Evolutionary conservation across 352 stramenopile genomes (phyloP).

Genomic region (Phytophthora sp.): DNA sequence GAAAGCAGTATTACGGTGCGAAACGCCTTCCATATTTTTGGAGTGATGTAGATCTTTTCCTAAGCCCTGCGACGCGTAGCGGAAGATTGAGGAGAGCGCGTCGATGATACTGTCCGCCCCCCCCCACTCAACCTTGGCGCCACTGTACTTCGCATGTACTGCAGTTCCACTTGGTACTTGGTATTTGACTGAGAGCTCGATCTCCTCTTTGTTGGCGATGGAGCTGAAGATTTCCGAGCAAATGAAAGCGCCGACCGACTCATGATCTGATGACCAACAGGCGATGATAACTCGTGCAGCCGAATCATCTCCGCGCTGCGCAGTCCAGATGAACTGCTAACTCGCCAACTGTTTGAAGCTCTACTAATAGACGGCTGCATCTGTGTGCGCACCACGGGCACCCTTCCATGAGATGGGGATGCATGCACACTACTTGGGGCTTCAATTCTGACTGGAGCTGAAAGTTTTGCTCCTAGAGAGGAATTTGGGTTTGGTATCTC

Average conservation of each 20-base stretch:
- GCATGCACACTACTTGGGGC: neutral
- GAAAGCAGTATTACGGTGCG: neutral
- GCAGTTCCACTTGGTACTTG: constrained; percentile 58
- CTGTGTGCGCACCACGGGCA: constrained; percentile 4
- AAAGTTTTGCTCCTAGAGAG: neutral
- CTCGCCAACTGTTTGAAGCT: constrained; percentile 6
- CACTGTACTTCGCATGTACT: constrained; percentile 49
- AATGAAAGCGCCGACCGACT: constrained; percentile 7
- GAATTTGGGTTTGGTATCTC: neutral
- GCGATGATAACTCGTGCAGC: constrained; percentile 27
- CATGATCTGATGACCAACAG: constrained; percentile 1
- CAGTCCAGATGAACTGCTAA: constrained; percentile 20
- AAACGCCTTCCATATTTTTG: constrained; percentile 29
- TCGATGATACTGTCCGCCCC: neutral
- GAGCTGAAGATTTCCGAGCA: constrained; percentile 20
- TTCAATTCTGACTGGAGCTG: neutral
- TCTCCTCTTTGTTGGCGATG: constrained; percentile 26
- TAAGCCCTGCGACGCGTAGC: neutral
- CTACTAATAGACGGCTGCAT: constrained; percentile 5
- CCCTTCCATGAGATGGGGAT: neutral
- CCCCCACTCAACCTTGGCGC: constrained; percentile 16
- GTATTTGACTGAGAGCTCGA: constrained; percentile 10
- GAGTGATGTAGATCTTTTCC: neutral
- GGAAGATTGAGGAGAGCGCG: constrained; percentile 11
- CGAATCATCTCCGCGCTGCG: constrained; percentile 52